Base-by-base conservation (phyloP, 2,329 filamentous ascomycete species). In the Colletotrichum sansevieriae region DNA sequence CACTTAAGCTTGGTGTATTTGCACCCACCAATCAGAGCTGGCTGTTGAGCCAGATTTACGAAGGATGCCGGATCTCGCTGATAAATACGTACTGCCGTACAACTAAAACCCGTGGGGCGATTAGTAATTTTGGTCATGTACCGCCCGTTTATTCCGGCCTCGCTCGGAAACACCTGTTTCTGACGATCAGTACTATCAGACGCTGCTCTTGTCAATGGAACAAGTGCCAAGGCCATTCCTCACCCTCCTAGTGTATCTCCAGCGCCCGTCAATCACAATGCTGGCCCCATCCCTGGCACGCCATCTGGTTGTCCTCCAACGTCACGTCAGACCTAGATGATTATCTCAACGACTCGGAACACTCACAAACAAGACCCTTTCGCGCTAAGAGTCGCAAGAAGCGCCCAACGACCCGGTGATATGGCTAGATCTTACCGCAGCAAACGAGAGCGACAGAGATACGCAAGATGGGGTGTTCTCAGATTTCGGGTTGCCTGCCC, bases 21-120 rank as follows among this genome's bases (percentile, higher is more conserved):
- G 7, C 8, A 3, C 5, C 2, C 8, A 12, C 65, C 62, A 68
- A 68, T 65, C 54, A 65, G 3, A 44, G 49, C 15, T 12, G 7
- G 35, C 20, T 20, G 3, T 6, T 5, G 44, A 4, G 18, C 22
- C 33, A 41, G 29, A 35, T 54, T 37, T 52, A 33, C 56, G 29
- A 49, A 44, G 25, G 47, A 37, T 55, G 13, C 20, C 47, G 55
- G 62, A 49, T 49, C 22, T 68, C 41, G 62, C 65, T 68, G 62
- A 68, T 68, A 61, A 68, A 68, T 68, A n/a, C n/a, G n/a, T n/a
- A 56, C 47, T 56, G 9, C 15, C 18, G 18, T 18, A 56, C 47
- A 60, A 29, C 15, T 39, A 68, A 49, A 59, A 12, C 7, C 29
- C 54, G 20, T 29, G 37, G 20, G 20, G 20, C 9, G 61, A 68